Evolutionary conservation across 495 filamentous ascomycete species (phyloP), one percentile per base, ranked within the genome.

Genomic region (Talaromyces ruber): DNA sequence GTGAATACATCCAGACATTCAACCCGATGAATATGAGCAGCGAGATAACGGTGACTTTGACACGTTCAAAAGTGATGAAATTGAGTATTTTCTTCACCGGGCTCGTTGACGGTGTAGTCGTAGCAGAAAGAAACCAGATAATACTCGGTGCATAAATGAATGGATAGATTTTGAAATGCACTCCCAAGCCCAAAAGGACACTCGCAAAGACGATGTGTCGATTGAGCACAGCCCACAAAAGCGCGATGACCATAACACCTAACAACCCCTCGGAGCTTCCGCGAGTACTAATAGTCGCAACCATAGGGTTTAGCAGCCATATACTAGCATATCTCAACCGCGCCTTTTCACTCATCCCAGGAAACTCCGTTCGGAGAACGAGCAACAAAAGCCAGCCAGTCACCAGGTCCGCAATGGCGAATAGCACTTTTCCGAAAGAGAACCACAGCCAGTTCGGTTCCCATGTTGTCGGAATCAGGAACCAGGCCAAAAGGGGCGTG

Each of bases 111-210:
- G 29, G 21, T 4, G 64, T 52, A 21, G 16, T 39, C 8, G 37
- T 63, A 51, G 72, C 72, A 65, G 90, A 90, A 78, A 96, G 84
- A 88, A 87, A 93, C 89, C 90, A 95, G 7, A 97, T 69, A 29
- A 98, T 89, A 0, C 90, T 88, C 0, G 84, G 79, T 1, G 89
- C 93, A 74, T 98, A 98, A 39, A 98, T 90, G 69, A 97, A 96
- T 0, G 94, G 94, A 70, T 98, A 98, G 60, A 98, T 98, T 78
- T 98, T 98, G 71, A 98, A 96, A 72, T 98, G 94, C 28, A 97
- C 93, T 1, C 86, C 82, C 34, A 97, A 73, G 0, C 94, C 94
- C 6, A 98, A 74, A 32, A 98, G 71, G 2, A 87, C 32, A 1
- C 91, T 95, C 0, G 92, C 90, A 2, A 96, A 70, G 12, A 72